Evolutionary conservation across 169 alveolate genomes (phyloP), one percentile per base, ranked within the genome.

Genomic region (Eimeria brunetti): DNA sequence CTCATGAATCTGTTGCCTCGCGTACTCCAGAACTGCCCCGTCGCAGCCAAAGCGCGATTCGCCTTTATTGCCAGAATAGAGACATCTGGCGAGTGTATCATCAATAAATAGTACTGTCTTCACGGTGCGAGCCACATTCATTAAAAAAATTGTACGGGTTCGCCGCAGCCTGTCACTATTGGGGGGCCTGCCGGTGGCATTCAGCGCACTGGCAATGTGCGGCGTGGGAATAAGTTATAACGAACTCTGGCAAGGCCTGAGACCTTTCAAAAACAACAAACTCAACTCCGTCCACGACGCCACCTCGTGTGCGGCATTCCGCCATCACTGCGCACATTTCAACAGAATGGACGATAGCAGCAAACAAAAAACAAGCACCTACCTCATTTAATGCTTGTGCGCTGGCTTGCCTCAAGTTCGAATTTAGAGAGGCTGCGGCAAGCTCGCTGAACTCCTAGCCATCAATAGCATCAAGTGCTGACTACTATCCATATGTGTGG

Each of bases 221-320:
- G 71, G 76, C 96, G 78, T 94, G 96, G 6, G 91, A 60, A 60
- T 94, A 94, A 67, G 94, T 85, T 30, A 94, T 88, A 51, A 91
- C 33, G 92, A 73, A 94, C 88, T 81, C 75, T 4, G 96, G 96
- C 89, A 94, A 75, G 22, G 96, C 96, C 92, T 94, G 96, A 11
- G 94, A 94, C 58, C 96, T 46, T 71, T 94, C 96, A 62, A 78
- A 94, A 64, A 94, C 95, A 27, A 94, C 95, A 73, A 78, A 94
- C 88, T 94, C 96, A 73, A 78, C 88, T 46, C 92, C 69, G 95
- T 94, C 96, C 67, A 94, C 96, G n/a, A 94, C 78, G 73, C 96
- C 96, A 22, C 96, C 96, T 18, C 86, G 92, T 64, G 95, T 78
- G 49, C 96, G 86, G 76, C 88, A 85, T 53, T 94, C 96, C 88